Conservation (phyloP, 192 early-diverging fungal species). For the Podila epigama region DNA sequence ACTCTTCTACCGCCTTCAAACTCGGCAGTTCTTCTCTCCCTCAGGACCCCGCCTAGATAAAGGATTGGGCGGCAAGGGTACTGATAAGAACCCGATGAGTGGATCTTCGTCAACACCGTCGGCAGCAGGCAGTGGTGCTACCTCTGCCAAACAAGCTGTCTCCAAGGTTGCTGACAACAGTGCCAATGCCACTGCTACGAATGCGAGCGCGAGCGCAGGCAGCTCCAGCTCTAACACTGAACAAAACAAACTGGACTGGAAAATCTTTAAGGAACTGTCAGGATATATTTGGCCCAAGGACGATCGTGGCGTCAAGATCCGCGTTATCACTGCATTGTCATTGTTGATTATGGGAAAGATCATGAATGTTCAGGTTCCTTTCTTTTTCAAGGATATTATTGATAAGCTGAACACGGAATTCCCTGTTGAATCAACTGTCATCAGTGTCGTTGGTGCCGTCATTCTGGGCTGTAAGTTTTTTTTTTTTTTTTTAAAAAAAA, state of each 20-base stretch:
- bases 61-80: background rate
- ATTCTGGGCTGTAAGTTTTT: constrained; percentile 86
- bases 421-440: constrained; percentile 66
- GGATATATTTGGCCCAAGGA: constrained; percentile 93
- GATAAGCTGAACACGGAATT: constrained; percentile 83
- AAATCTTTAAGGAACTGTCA: constrained; percentile 72
- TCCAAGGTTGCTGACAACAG: background rate
- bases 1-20: background rate
- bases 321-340: constrained; percentile 84
- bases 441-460: constrained; percentile 87
- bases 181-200: background rate
- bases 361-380: constrained; percentile 94
- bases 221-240: background rate
- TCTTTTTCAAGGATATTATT: constrained; percentile 93
- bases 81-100: background rate
- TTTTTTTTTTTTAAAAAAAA: constrained; percentile 4
- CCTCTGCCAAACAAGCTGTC: background rate
- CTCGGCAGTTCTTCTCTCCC: background rate
- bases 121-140: background rate
- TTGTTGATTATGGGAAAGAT: constrained; percentile 88
- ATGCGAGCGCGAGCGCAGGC: too few relatives aligned
- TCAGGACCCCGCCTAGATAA: background rate
- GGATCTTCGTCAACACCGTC: background rate
- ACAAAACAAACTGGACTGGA: constrained; percentile 45
- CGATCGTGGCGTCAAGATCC: constrained; percentile 80